A percentile compares a stretch with the other conserved stretches of the same genome.
Conservation (phyloP, 2,329 filamentous ascomycete species). For the Fusarium austroafricanum region DNA sequence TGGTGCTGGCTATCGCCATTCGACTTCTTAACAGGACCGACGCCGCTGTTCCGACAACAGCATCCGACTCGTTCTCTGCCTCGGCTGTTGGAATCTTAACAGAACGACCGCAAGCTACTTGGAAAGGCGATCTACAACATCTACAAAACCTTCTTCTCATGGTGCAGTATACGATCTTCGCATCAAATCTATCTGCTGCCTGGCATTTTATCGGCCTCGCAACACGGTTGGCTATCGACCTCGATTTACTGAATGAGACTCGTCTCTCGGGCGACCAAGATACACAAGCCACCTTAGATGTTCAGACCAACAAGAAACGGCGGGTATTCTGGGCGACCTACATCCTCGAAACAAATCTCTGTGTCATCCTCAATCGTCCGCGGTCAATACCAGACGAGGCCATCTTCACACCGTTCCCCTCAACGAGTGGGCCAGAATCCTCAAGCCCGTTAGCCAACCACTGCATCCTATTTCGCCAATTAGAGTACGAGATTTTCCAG, state of each 20-base stretch:
- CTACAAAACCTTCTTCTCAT: conserved; percentile 26
- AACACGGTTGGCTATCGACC: conserved; percentile 25
- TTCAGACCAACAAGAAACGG: not conserved
- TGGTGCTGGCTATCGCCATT: conserved; percentile 30
- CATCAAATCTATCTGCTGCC: conserved; percentile 25
- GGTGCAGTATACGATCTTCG: conserved; percentile 30
- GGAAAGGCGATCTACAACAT: conserved; percentile 25
- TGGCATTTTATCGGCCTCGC: conserved; percentile 39
- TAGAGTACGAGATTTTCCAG: conserved; percentile 44
- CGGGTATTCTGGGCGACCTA: conserved; percentile 34
- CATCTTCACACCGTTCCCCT: conserved; percentile 22
- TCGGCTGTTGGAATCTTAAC: conserved; percentile 16
- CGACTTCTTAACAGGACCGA: conserved; percentile 31
- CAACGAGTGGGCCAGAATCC: conserved; percentile 1
- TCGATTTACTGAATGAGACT: conserved; percentile 21
- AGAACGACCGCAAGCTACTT: conserved; percentile 3
- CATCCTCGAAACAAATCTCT: conserved; percentile 34
- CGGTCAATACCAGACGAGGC: conserved; percentile 34
- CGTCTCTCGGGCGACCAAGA: not conserved
- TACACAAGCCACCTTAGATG: accelerated
- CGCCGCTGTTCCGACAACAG: conserved; percentile 15
- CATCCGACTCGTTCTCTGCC: conserved; percentile 26
- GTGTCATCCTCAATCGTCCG: conserved; percentile 21
- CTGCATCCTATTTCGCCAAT: conserved; percentile 32
- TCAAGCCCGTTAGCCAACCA: conserved; percentile 32